phyloP scores from a whole-genome alignment of 169 alveolate genomes.

The Cryptosporidium bovis region DNA sequence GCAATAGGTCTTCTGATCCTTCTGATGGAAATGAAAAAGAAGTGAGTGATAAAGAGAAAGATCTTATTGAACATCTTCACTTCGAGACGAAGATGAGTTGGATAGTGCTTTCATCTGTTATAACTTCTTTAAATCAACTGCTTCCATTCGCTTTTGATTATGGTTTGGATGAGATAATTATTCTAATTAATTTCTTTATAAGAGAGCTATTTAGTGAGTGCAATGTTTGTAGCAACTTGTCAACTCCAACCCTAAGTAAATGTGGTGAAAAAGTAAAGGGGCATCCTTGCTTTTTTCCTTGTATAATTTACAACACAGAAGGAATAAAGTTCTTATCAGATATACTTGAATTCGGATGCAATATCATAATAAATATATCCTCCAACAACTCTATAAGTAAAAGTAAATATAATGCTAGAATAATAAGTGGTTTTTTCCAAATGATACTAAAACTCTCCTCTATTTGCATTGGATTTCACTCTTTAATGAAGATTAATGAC shows the following conservation, averaged over 20 bases:
- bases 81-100: constrained; percentile 15
- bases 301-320: constrained; percentile 17
- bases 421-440: constrained; percentile 14
- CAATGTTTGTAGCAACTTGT: constrained; percentile 13
- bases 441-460: constrained; percentile 41
- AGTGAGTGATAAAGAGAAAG: neutral
- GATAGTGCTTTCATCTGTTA: constrained; percentile 22
- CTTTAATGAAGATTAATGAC: neutral
- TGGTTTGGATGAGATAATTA: constrained; percentile 6
- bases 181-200: constrained; percentile 7
- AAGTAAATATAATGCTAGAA: neutral
- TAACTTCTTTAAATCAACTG: constrained; percentile 14
- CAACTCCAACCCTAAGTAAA: constrained; percentile 26
- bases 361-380: constrained; percentile 20
- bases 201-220: constrained; percentile 24
- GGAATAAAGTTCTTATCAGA: constrained; percentile 38
- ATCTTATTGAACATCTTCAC: constrained; percentile 6
- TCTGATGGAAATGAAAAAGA: neutral
- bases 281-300: constrained; percentile 12
- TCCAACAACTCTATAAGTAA: constrained; percentile 10
- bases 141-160: constrained; percentile 27
- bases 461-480: constrained; percentile 34
- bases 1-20: no score
- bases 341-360: constrained; percentile 44
- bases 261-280: constrained; percentile 8